A percentile compares a stretch with the other conserved stretches of the same genome.
Evolutionary conservation across 2,329 filamentous ascomycete species (phyloP).

Genomic region (Capronia americana): DNA sequence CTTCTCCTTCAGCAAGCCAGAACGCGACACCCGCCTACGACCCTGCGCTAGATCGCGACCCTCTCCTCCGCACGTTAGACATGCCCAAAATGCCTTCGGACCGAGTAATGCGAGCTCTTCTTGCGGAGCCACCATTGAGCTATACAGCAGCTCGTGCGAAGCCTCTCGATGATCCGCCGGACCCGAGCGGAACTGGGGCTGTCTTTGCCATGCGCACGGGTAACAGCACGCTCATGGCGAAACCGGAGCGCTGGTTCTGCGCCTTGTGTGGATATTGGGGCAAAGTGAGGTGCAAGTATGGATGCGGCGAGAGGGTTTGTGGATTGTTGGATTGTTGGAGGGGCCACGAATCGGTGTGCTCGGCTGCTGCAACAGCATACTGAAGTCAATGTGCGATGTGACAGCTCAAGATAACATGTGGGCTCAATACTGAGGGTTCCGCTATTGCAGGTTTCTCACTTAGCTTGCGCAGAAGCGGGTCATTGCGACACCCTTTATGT

Average conservation of each 20-base stretch:
- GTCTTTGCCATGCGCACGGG: constrained; percentile 22
- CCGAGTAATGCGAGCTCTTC: constrained; percentile 52
- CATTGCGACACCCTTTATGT: not conserved
- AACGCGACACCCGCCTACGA: constrained; percentile 42
- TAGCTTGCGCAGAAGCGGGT: not conserved
- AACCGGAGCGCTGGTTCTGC: constrained; percentile 52
- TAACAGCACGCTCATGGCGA: constrained; percentile 35
- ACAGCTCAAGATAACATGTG: not conserved
- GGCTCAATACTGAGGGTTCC: not conserved
- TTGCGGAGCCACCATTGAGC: constrained; percentile 54
- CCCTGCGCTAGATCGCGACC: constrained; percentile 35
- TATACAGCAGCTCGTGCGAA: constrained; percentile 55
- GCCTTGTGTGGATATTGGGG: constrained; percentile 60
- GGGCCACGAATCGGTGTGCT: constrained; percentile 50
- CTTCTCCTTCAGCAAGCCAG: constrained; percentile 5
- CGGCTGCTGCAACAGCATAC: constrained; percentile 24
- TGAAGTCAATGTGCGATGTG: constrained; percentile 10
- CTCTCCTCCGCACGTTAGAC: constrained; percentile 45
- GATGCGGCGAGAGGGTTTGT: constrained; percentile 55
- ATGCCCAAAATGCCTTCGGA: constrained; percentile 54
- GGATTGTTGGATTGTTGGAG: constrained; percentile 55
- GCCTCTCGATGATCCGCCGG: constrained; percentile 39
- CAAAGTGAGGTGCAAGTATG: constrained; percentile 53
- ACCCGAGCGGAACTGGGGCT: constrained; percentile 15
- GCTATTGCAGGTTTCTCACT: not conserved